Evolutionary conservation across 176 grass and related monocot genomes (phyloP).

Genomic region (Oryza punctata): DNA sequence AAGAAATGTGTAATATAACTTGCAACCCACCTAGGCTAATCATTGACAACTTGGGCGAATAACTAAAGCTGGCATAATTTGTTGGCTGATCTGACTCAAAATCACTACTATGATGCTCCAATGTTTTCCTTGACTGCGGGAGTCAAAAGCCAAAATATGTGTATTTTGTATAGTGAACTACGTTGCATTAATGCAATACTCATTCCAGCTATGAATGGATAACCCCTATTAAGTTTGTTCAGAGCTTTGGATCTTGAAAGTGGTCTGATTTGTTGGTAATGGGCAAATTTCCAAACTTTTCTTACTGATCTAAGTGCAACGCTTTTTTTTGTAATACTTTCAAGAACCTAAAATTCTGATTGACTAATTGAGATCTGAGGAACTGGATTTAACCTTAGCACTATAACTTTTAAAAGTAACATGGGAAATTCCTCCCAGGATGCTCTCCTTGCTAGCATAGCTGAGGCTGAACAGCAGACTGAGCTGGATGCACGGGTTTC

Average conservation of each 20-base stretch:
- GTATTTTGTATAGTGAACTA: neutral
- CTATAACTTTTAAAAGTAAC: conserved; percentile 19
- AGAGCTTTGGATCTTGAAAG: neutral
- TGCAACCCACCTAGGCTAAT: neutral
- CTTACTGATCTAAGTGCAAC: neutral
- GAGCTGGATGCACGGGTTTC: conserved; percentile 92
- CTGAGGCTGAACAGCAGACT: conserved; percentile 80
- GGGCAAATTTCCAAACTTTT: neutral
- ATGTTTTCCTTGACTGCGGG: too few relatives aligned
- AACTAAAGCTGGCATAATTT: neutral
- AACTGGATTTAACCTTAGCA: conserved; percentile 1
- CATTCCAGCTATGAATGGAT: neutral
- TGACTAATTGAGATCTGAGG: neutral
- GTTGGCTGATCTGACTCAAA: neutral
- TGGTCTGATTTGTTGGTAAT: conserved; percentile 7
- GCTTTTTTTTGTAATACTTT: neutral
- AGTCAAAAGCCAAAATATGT: neutral
- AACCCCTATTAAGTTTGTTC: neutral
- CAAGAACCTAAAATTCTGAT: neutral
- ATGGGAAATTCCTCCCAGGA: conserved; percentile 46
- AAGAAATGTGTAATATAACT: neutral
- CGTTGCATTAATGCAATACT: neutral
- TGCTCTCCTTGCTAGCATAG: conserved; percentile 75
- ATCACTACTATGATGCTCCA: neutral
- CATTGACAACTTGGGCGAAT: neutral